Base-by-base conservation (phyloP, 345 rosid species). In the Fremontodendron californicum region DNA sequence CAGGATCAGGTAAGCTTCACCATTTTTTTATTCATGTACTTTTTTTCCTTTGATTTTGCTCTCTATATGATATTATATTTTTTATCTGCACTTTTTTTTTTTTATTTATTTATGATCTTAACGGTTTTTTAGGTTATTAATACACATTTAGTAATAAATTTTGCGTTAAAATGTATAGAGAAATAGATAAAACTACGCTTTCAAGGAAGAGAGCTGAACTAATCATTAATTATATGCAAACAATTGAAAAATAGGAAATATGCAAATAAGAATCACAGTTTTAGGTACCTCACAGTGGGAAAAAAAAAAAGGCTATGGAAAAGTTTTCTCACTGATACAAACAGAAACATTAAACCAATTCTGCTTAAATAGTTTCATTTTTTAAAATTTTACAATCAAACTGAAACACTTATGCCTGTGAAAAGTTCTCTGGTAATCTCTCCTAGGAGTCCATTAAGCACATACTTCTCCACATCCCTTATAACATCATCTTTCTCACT, bases 401-500 rank as follows among this genome's bases (percentile, higher is more conserved):
- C 54, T 15, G 74, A 39, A 42, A 55, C 45, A 31, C 67, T 68
- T 33, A 40, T 15, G 33, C 7, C 19, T 9, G 65, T 76, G 40
- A 21, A 70, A 78, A 95, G 90, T 55, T 92, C 97, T 78, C 78
- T 81, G 58, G 90, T 77, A 48, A 92, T 77, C 81, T 91, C 98
- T 6, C 90, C 94, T 21, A 93, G 75, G 16, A 96, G 90, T 73
- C 85, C 90, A 70, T 66, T 88, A 65, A 92, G 87, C 78, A 96
- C 69, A 68, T 77, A 81, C 86, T 84, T 86, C 88, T 93, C 98
- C 73, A 91, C 88, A 62, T 91, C 97, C 77, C 88, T 89, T 46
- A 84, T 72, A 75, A 90, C 90, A 54, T 93, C 96, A 42, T 92
- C 93, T 78, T 87, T 91, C 78, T 91, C 96, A 25, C 84, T 73